Base-by-base conservation (phyloP, 73 alveolate species). In the Paramecium biaurelia region DNA sequence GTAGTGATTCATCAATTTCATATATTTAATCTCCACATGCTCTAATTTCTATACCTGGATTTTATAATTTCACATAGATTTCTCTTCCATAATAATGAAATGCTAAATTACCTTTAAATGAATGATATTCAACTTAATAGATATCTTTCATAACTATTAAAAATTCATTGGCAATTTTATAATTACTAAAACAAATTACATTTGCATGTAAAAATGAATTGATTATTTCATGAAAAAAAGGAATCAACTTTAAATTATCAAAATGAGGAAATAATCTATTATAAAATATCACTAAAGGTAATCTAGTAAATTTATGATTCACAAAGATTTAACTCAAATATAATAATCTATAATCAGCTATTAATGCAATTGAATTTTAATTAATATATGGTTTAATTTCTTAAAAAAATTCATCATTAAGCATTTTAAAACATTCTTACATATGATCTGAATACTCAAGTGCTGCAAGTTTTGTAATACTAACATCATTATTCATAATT, bases 101-200 rank as follows among this genome's bases (percentile, higher is more conserved):
- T 23, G 74, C 47, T 2, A 79, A 15, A 79, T 79, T 79, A 2
- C 90, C 90, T 79, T 79, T 79, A 20, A 42, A 41, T 20, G 90
- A 79, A 14, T 79, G 56, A 45, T 41, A 79, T 45, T 79, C 76
- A 9, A 79, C 32, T 24, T 79, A 23, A 42, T 79, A 79, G 49
- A 43, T 79, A n/a, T 79, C 90, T 18, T 79, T 79, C 72, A 79
- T 41, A 12, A 34, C 56, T 5, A 26, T 14, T 34, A 79, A 43
- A 15, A 79, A 79, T 47, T 79, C 63, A 79, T 79, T 79, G 0
- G 90, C 90, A n/a, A 57, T 79, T 21, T 79, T 63, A 43, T 79
- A 79, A 79, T 47, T 79, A 42, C 90, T 79, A 47, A 79, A 79
- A 79, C 90, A 79, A 42, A 79, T 45, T 4, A 79, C 56, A 47